phyloP scores from a whole-genome alignment of 306 rosid species.

The Betula pendula region DNA sequence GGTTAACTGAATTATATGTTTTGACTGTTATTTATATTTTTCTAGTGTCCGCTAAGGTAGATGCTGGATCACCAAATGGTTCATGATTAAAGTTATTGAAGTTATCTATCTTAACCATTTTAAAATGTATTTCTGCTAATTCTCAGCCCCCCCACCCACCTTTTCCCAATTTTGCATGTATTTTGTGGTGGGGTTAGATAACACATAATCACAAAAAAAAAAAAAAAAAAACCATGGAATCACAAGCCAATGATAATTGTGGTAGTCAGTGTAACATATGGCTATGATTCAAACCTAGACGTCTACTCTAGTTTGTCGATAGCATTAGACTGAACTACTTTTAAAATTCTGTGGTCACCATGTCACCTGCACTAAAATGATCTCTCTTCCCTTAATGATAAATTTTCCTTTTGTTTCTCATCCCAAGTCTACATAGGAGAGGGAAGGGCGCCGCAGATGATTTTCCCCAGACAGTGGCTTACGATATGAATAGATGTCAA shows the following conservation, averaged over 20 bases:
- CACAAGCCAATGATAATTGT: background rate
- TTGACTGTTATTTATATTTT: background rate
- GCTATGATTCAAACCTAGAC: background rate
- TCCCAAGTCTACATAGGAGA: background rate
- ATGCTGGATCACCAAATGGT: background rate
- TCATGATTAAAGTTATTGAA: background rate
- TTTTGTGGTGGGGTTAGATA: background rate
- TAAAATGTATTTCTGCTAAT: too few relatives aligned
- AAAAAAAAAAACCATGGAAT: too few relatives aligned
- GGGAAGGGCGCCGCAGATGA: background rate
- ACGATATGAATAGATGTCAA: background rate
- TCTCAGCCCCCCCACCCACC: too few relatives aligned
- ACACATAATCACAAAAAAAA: background rate
- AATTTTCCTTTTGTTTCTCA: background rate
- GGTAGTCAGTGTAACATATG: background rate
- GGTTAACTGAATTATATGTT: background rate
- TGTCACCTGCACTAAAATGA: background rate
- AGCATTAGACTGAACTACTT: background rate
- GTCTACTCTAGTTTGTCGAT: background rate
- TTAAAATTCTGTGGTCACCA: background rate
- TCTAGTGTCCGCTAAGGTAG: background rate
- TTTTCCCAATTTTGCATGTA: background rate
- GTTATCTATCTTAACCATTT: background rate
- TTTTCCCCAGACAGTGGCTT: background rate
- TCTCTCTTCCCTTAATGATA: background rate